These are phyloP conservation scores for Annulohypoxylon bovei DNA, from an alignment of 495 filamentous ascomycete genomes.

Conservation along the genomic window DNA sequence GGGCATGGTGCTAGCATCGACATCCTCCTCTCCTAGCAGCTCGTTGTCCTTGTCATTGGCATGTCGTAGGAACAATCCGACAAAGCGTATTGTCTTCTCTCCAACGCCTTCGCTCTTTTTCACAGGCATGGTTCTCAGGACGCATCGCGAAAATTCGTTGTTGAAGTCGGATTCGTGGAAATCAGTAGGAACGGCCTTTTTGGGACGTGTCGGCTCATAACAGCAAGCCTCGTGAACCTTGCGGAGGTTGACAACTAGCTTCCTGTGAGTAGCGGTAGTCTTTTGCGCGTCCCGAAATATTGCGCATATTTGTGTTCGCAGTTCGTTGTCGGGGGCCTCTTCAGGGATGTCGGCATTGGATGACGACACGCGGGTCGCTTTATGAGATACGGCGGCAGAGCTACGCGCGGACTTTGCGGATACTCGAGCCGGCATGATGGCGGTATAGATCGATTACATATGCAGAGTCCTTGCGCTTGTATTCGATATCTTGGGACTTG, in stretches of 20 bases:
- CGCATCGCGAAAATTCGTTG: conserved; percentile 80
- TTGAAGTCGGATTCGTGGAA: conserved; percentile 89
- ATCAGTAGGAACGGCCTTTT: conserved; percentile 61
- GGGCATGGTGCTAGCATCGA: conserved; percentile 68
- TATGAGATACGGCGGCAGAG: conserved; percentile 63
- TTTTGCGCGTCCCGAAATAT: conserved; percentile 90
- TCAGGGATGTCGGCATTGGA: conserved; percentile 73
- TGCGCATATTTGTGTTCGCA: conserved; percentile 79
- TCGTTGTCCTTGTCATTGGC: conserved; percentile 83
- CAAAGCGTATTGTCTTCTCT: conserved; percentile 84
- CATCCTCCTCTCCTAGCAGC: conserved; percentile 58
- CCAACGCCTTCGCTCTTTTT: conserved; percentile 93
- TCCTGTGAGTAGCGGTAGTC: conserved; percentile 87
- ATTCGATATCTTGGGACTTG: conserved; percentile 3
- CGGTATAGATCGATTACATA: conserved; percentile 11
- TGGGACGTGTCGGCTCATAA: conserved; percentile 71
- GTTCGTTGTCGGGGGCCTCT: conserved; percentile 73
- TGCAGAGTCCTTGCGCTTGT: conserved; percentile 1
- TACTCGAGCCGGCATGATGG: conserved; percentile 69
- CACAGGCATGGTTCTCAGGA: conserved; percentile 81
- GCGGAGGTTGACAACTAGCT: conserved; percentile 83
- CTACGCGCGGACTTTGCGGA: conserved; percentile 63
- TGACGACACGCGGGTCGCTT: conserved; percentile 71
- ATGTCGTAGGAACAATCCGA: conserved; percentile 83
- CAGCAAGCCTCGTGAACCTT: conserved; percentile 91